These are phyloP conservation scores for Aspergillus unguis DNA, from an alignment of 2,329 filamentous ascomycete species.

Conservation along the genomic window DNA sequence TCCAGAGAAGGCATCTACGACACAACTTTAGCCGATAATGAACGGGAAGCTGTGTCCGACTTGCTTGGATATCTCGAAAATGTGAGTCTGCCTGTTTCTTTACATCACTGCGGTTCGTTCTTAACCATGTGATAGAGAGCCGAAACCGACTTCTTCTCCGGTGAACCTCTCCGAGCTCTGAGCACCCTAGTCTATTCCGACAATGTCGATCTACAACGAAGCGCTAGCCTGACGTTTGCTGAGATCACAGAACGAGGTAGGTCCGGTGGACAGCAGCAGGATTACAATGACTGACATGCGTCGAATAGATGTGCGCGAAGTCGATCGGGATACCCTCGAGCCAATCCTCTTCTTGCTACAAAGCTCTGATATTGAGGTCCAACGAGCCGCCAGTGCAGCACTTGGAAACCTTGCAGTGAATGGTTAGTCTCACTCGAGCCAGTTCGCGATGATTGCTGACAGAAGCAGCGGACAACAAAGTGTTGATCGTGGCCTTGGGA, in stretches of 20 bases:
- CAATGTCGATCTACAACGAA: slow-evolving; percentile 96
- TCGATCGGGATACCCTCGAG: slow-evolving; percentile 90
- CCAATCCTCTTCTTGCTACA: slow-evolving; percentile 94
- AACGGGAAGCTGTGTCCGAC: slow-evolving; percentile 94
- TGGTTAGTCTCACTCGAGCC: slow-evolving; percentile 53
- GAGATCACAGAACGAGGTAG: slow-evolving; percentile 97
- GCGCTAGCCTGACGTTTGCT: slow-evolving; percentile 95
- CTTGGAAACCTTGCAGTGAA: slow-evolving; percentile 96
- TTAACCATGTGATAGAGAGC: slow-evolving; percentile 62
- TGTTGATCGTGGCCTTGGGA: slow-evolving; percentile 87
- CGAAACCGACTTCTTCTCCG: slow-evolving; percentile 97
- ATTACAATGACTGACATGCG: neutral
- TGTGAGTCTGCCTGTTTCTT: slow-evolving; percentile 52
- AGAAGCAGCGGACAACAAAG: slow-evolving; percentile 88
- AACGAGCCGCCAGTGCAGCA: slow-evolving; percentile 91
- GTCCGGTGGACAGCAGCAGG: slow-evolving; percentile 15
- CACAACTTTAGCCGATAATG: slow-evolving; percentile 86
- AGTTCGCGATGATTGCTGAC: slow-evolving; percentile 43
- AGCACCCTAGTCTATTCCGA: slow-evolving; percentile 97
- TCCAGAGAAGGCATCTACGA: slow-evolving; percentile 80
- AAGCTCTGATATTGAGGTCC: slow-evolving; percentile 93
- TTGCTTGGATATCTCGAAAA: slow-evolving; percentile 95
- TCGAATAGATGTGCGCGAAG: slow-evolving; percentile 81
- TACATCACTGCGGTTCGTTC: slow-evolving; percentile 4
- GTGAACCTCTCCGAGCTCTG: slow-evolving; percentile 86